Evolutionary conservation across 2,329 filamentous ascomycete species (phyloP), one percentile per base, ranked within the genome.

Genomic region (Trichoderma afroharzianum): DNA sequence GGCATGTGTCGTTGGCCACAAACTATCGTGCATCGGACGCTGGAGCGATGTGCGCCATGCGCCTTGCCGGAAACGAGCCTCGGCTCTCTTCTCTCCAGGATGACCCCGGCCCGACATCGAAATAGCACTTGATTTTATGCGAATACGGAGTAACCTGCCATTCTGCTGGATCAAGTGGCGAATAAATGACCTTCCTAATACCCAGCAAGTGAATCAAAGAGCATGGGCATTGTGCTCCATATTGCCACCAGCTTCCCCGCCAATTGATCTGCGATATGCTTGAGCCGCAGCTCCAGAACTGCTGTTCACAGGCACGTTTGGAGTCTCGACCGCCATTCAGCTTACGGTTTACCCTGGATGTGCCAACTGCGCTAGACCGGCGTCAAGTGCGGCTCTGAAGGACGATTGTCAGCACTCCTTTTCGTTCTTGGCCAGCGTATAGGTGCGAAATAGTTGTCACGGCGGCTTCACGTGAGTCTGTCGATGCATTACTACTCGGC

Each of bases 221-320:
- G 9, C 47, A 63, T 32, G 62, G 62, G n/a, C 33, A 32, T 53
- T 11, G 28, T 33, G n/a, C 53, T 68, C 32, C 64, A 68, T 68
- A 57, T 68, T n/a, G 64, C 64, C 64, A 68, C 55, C 47, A 21
- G 26, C 14, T 43, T 59, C 64, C 64, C 64, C 55, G 53, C 36
- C 53, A 68, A 59, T 59, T 58, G 64, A 68, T 68, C 64, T 68
- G 36, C 55, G 53, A 58, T 24, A 58, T 18, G 24, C 26, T 32
- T 66, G 43, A 47, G 64, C 53, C 30, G 33, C 53, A 59, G 64
- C 63, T 68, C 62, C 9, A 24, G 62, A 53, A 53, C 62, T 55
- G 26, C 43, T 67, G 50, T 28, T 53, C 18, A 15, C 26, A 30
- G 30, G 21, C 30, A 26, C 50, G 18, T 18, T 18, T 36, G 28